A percentile compares a stretch with the other conserved stretches of the same genome.
Evolutionary conservation across 768 basidiomycete species (phyloP).

Genomic region (Inosperma sp.): DNA sequence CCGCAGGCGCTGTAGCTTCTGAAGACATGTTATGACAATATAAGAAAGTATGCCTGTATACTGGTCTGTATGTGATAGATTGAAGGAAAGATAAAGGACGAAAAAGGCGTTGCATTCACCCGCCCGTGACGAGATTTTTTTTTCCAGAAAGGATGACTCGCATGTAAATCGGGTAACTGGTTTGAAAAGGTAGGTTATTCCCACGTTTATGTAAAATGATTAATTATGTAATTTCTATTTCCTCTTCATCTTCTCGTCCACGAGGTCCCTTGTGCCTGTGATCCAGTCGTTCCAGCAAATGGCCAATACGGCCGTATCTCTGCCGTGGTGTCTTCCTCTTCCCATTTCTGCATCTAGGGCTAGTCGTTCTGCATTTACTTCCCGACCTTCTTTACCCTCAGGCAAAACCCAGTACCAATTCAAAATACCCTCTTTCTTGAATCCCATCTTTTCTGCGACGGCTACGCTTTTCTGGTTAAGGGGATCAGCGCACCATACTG

Average conservation of each 20-base stretch:
- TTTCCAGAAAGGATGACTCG: slow-evolving; percentile 3
- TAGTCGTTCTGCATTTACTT: slow-evolving; percentile 14
- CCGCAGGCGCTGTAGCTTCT: slow-evolving; percentile 39
- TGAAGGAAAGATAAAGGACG: slow-evolving; percentile 23
- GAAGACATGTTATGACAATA: slow-evolving; percentile 39
- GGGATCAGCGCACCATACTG: slow-evolving; percentile 49
- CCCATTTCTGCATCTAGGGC: slow-evolving; percentile 21
- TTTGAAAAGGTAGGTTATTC: too few species aligned
- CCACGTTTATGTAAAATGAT: too few species aligned
- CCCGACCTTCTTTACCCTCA: slow-evolving; percentile 25
- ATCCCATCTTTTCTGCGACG: slow-evolving; percentile 50
- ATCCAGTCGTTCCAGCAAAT: slow-evolving; percentile 52
- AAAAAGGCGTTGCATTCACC: slow-evolving; percentile 32
- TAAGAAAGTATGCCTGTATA: too few species aligned
- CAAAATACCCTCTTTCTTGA: slow-evolving; percentile 43
- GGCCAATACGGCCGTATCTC: slow-evolving; percentile 36
- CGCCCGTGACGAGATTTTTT: slow-evolving; percentile 1
- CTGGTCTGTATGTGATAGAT: slow-evolving; percentile 14
- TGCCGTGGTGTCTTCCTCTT: slow-evolving; percentile 26
- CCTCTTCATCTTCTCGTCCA: slow-evolving; percentile 28
- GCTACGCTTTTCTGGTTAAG: slow-evolving; percentile 41
- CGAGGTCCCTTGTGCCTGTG: slow-evolving; percentile 28
- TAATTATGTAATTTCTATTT: slow-evolving; percentile 14
- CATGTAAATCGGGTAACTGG: neutral
- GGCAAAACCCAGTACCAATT: slow-evolving; percentile 47